phyloP scores from a whole-genome alignment of 805 yeast species.

The Ogataea minuta region DNA sequence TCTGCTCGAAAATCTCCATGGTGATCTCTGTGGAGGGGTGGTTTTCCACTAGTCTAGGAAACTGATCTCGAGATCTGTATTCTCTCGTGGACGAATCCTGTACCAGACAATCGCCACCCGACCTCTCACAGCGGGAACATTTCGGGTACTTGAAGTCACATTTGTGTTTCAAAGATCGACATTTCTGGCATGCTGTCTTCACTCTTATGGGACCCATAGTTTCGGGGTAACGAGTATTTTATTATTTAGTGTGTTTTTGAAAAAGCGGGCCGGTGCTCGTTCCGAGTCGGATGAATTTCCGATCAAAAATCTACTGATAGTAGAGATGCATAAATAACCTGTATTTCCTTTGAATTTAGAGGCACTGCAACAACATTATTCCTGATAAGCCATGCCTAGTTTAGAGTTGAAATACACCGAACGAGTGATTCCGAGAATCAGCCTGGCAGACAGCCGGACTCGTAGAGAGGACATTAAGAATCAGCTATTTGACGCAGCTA shows the following conservation, averaged over 20 bases:
- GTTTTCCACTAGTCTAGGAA: background rate
- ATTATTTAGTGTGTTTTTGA: background rate
- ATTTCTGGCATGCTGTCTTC: constrained; percentile 25
- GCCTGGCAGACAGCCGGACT: constrained; percentile 24
- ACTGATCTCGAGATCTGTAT: constrained; percentile 8
- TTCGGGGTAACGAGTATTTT: background rate
- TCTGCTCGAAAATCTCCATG: constrained; percentile 1
- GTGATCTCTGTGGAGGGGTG: background rate
- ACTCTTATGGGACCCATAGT: constrained; percentile 18
- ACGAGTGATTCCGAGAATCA: constrained; percentile 32
- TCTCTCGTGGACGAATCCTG: constrained; percentile 19
- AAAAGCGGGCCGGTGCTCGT: background rate
- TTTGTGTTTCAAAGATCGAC: constrained; percentile 25
- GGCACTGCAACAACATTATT: too few relatives aligned
- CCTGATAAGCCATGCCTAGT: constrained; percentile 4
- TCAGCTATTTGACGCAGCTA: constrained; percentile 33
- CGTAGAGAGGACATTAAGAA: constrained; percentile 34
- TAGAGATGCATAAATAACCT: background rate
- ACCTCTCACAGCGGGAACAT: constrained; percentile 23
- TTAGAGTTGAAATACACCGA: constrained; percentile 13
- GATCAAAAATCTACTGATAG: background rate
- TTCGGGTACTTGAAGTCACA: constrained; percentile 25
- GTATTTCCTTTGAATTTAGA: background rate
- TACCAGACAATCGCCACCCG: constrained; percentile 19
- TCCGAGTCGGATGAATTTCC: constrained; percentile 5